These are phyloP conservation scores for Furcasterigmium furcatum DNA, from an alignment of 2,329 filamentous ascomycete species.

Conservation along the genomic window DNA sequence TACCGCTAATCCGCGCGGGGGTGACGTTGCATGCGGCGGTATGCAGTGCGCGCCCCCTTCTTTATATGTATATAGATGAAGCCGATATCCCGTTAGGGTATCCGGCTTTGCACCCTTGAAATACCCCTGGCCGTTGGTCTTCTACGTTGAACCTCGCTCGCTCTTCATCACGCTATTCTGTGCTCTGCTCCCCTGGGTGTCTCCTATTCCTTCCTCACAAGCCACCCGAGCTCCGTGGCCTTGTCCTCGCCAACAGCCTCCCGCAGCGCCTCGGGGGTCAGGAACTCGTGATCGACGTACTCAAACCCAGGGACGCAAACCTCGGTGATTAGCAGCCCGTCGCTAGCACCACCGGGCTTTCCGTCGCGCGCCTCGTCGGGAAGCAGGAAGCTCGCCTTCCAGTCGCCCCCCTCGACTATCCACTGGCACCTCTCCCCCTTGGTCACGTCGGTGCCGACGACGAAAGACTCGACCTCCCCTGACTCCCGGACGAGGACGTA, in stretches of 20 bases:
- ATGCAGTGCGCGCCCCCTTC: too few relatives aligned
- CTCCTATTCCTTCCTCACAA: slow-evolving; percentile 30
- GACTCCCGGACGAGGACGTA: slow-evolving; percentile 63
- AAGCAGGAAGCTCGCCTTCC: slow-evolving; percentile 61
- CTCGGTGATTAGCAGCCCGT: slow-evolving; percentile 62
- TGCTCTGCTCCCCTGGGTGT: too few relatives aligned
- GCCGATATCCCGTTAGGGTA: too few relatives aligned
- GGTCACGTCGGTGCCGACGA: slow-evolving; percentile 56
- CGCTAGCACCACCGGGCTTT: slow-evolving; percentile 23
- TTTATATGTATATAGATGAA: not conserved
- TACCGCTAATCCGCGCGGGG: too few relatives aligned
- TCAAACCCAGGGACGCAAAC: slow-evolving; percentile 68
- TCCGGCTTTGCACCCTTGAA: too few relatives aligned
- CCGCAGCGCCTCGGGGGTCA: slow-evolving; percentile 45
- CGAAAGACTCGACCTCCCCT: slow-evolving; percentile 58
- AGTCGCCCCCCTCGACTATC: slow-evolving; percentile 67
- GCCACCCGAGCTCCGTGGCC: slow-evolving; percentile 43
- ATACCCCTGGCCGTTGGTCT: too few relatives aligned
- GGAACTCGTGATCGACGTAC: slow-evolving; percentile 64
- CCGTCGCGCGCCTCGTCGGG: slow-evolving; percentile 31
- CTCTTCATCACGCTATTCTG: too few relatives aligned
- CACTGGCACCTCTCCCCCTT: slow-evolving; percentile 62
- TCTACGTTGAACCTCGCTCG: too few relatives aligned
- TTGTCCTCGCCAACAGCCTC: slow-evolving; percentile 50
- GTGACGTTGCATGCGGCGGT: too few relatives aligned